A percentile compares a stretch with the other conserved stretches of the same genome.
phyloP scores from a whole-genome alignment of 352 stramenopile species.

The Salisapilia sapeloensis region DNA sequence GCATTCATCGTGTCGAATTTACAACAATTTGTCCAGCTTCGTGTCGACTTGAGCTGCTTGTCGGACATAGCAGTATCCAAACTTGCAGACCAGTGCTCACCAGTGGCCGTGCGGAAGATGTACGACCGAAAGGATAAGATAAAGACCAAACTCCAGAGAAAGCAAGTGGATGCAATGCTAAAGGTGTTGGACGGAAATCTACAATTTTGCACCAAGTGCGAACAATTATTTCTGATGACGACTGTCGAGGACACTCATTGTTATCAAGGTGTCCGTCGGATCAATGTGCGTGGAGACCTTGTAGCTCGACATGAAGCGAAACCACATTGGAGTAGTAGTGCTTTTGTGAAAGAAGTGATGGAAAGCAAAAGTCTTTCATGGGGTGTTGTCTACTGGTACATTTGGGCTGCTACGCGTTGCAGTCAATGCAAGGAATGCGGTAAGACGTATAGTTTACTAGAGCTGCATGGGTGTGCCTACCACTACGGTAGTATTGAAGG shows the following conservation, averaged over 20 bases:
- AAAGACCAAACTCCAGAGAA: conserved; percentile 63
- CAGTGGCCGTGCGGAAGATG: conserved; percentile 39
- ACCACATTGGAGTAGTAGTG: conserved; percentile 19
- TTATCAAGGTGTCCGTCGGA: conserved; percentile 12
- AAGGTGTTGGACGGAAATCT: conserved; percentile 13
- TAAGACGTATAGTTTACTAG: conserved; percentile 15
- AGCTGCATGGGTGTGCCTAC: conserved; percentile 22
- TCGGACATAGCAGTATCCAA: conserved; percentile 53
- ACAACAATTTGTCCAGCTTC: conserved; percentile 68
- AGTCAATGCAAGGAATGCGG: conserved; percentile 37
- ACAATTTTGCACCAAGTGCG: conserved; percentile 23
- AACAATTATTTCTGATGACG: conserved; percentile 14
- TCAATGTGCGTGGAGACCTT: conserved; percentile 31
- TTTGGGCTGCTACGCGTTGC: conserved; percentile 48
- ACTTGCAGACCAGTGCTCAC: conserved; percentile 39
- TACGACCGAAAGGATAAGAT: conserved; percentile 81
- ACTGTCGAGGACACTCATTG: conserved; percentile 6
- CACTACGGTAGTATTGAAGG: conserved; percentile 23
- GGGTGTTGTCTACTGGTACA: conserved; percentile 59
- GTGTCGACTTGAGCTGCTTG: conserved; percentile 77
- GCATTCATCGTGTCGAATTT: conserved; percentile 51
- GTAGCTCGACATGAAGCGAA: conserved; percentile 21
- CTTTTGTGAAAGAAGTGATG: conserved; percentile 19
- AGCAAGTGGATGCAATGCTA: conserved; percentile 57
- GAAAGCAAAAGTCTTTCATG: conserved; percentile 27